These are phyloP conservation scores for Paraleonurus japonicus DNA, from an alignment of 257 asterid genomes.

Conservation along the genomic window DNA sequence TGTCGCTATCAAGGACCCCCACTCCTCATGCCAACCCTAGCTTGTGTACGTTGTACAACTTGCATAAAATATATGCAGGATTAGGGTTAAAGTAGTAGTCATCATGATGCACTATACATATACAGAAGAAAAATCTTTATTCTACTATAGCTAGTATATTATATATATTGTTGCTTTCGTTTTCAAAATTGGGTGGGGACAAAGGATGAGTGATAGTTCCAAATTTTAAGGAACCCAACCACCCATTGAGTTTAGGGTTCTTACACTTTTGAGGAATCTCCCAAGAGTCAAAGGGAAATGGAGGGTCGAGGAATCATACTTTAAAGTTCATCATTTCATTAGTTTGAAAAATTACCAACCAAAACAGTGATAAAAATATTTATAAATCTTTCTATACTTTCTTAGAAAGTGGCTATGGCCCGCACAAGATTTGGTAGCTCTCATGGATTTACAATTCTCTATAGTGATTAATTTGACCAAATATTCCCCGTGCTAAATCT, in stretches of 20 bases:
- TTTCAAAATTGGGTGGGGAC: conserved; percentile 31
- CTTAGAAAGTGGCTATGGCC: neutral
- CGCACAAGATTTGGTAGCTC: conserved; percentile 4
- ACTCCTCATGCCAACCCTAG: neutral
- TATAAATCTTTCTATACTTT: no score
- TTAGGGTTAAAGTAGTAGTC: neutral
- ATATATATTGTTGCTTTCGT: conserved; percentile 16
- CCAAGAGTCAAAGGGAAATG: conserved; percentile 24
- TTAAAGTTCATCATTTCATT: conserved; percentile 22
- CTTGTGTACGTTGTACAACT: neutral
- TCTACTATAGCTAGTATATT: neutral
- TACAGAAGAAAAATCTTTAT: neutral
- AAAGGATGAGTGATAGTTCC: conserved; percentile 32
- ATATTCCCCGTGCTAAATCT: no score
- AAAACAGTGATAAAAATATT: conserved; percentile 17
- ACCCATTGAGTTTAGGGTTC: conserved; percentile 9
- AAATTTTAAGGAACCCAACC: conserved; percentile 47
- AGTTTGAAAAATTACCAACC: conserved; percentile 1
- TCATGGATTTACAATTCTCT: no score
- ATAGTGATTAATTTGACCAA: no score
- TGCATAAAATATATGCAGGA: neutral
- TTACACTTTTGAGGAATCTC: conserved; percentile 31
- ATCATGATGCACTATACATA: neutral
- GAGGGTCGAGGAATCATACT: conserved; percentile 31
- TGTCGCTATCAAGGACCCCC: neutral